phyloP scores from a whole-genome alignment of 352 stramenopile genomes.

The Globisporangium irregulare region DNA sequence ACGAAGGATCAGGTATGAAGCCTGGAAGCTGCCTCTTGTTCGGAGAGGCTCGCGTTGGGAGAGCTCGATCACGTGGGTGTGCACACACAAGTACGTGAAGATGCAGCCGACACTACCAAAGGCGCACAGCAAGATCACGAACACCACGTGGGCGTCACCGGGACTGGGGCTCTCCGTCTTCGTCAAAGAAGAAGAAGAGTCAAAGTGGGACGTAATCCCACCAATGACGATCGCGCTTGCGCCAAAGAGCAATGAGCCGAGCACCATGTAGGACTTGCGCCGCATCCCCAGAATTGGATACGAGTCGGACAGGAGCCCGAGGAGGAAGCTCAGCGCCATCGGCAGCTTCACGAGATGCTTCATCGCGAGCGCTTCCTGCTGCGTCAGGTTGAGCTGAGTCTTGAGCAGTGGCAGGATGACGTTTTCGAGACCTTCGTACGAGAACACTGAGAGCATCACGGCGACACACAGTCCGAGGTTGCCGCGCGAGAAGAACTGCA shows the following conservation, averaged over 20 bases:
- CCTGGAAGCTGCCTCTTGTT: constrained; percentile 31
- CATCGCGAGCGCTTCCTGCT: constrained; percentile 22
- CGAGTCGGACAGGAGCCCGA: constrained; percentile 32
- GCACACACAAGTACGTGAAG: constrained; percentile 26
- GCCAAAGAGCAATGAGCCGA: constrained; percentile 26
- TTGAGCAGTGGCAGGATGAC: constrained; percentile 19
- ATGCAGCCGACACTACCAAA: constrained; percentile 27
- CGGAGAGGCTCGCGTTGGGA: constrained; percentile 39
- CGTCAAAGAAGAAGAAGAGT: not conserved
- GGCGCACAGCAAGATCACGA: constrained; percentile 21
- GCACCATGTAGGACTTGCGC: constrained; percentile 36
- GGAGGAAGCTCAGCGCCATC: constrained; percentile 32
- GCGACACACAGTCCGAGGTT: constrained; percentile 22
- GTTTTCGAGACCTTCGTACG: constrained; percentile 20
- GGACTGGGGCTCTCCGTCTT: not conserved
- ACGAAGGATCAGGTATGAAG: constrained; percentile 36
- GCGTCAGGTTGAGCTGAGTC: constrained; percentile 16
- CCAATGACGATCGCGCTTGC: constrained; percentile 18
- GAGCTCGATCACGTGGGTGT: constrained; percentile 42
- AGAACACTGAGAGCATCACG: constrained; percentile 23
- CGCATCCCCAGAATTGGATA: constrained; percentile 29
- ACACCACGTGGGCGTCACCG: constrained; percentile 8
- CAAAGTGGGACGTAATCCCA: constrained; percentile 13
- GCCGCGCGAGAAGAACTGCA: constrained; percentile 30
- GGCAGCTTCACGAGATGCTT: constrained; percentile 30